These are phyloP conservation scores for Aspergillus puulaauensis DNA, from an alignment of 2,329 filamentous ascomycete genomes.

Conservation along the genomic window DNA sequence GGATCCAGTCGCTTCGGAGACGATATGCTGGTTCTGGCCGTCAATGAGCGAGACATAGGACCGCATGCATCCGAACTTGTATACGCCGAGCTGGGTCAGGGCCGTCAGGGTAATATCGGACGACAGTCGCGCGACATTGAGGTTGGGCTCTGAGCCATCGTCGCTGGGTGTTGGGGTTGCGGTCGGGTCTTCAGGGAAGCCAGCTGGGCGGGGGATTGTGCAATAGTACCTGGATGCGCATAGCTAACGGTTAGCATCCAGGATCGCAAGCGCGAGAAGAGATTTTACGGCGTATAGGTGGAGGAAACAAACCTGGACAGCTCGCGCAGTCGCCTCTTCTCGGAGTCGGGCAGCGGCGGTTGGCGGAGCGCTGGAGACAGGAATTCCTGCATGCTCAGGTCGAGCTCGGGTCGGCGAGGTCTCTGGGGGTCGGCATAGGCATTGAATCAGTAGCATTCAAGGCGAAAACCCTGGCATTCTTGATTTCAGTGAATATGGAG, in stretches of 20 bases:
- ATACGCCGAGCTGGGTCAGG: slow-evolving; percentile 50
- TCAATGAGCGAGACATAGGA: slow-evolving; percentile 53
- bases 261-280: not conserved
- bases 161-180: not conserved
- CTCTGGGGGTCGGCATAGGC: not conserved
- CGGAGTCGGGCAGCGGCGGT: not conserved
- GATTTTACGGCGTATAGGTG: not conserved
- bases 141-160: not conserved
- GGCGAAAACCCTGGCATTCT: too few species aligned
- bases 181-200: not conserved
- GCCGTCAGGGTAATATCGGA: slow-evolving; percentile 41
- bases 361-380: not conserved
- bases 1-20: slow-evolving; percentile 52
- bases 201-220: not conserved
- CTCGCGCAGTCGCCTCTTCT: slow-evolving; percentile 3
- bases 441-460: too few species aligned
- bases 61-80: slow-evolving; percentile 42
- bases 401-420: not conserved
- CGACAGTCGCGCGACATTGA: not conserved
- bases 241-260: not conserved
- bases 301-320: slow-evolving; percentile 3
- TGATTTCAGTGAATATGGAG: too few species aligned
- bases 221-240: not conserved
- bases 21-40: slow-evolving; percentile 44
- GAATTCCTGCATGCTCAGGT: not conserved